phyloP scores from a whole-genome alignment of 805 yeast genomes.

The Tetrapisispora nanseiensis region DNA sequence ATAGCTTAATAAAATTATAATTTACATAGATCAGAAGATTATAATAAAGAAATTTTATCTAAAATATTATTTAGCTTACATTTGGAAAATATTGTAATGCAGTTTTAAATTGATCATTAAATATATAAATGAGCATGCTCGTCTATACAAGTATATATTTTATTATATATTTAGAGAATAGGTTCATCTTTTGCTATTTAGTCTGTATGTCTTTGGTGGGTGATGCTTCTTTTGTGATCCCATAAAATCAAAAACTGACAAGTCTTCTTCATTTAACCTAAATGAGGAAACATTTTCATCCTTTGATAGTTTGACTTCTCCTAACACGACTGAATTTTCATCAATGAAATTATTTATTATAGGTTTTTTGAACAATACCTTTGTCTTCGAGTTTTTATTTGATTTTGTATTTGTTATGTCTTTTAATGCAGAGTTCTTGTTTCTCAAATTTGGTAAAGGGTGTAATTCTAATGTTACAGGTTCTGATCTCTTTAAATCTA shows the following conservation, averaged over 20 bases:
- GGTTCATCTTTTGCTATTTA: not conserved
- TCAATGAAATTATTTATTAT: constrained; percentile 23
- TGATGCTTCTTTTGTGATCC: constrained; percentile 19
- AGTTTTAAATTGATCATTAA: not conserved
- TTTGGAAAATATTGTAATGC: not conserved
- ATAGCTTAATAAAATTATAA: constrained; percentile 26
- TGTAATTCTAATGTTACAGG: not conserved
- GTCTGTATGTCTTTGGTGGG: constrained; percentile 20
- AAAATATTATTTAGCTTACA: too few relatives aligned
- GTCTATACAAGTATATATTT: not conserved
- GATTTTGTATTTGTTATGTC: constrained; percentile 7
- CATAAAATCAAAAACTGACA: constrained; percentile 36
- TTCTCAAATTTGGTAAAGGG: not conserved
- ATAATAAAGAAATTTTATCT: too few relatives aligned
- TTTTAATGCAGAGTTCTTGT: constrained; percentile 1
- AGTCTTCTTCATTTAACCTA: constrained; percentile 26
- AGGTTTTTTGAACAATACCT: constrained; percentile 22
- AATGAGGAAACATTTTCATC: constrained; percentile 6
- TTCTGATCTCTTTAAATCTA: not conserved
- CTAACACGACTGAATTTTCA: constrained; percentile 9
- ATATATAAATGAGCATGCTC: not conserved
- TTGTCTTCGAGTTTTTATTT: not conserved
- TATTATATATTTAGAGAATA: too few relatives aligned
- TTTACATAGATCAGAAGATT: too few relatives aligned
- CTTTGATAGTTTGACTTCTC: constrained; percentile 6